Conservation (phyloP, 2,329 filamentous ascomycete genomes). For the Xylariaceae sp. region DNA sequence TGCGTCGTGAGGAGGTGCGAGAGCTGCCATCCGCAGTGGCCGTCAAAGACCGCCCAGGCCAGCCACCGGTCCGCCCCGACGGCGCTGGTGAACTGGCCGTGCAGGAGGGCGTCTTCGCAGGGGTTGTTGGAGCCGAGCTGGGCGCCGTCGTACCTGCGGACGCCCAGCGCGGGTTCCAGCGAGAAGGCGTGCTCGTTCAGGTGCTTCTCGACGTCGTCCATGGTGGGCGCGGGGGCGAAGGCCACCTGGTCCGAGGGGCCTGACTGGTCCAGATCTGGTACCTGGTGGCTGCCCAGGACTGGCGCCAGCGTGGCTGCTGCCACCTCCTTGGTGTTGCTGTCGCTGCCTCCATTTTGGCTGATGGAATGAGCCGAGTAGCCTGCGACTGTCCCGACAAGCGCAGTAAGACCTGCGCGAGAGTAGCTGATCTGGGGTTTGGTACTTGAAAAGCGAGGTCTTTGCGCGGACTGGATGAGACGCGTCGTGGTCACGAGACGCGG, state of each 20-base stretch:
- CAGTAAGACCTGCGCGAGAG: constrained; percentile 8
- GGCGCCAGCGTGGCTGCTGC: constrained; percentile 1
- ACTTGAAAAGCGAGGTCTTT: constrained; percentile 17
- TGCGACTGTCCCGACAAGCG: constrained; percentile 15
- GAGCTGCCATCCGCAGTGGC: constrained; percentile 32
- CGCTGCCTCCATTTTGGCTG: constrained; percentile 5
- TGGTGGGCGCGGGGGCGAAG: constrained; percentile 18
- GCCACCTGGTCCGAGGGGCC: constrained; percentile 20
- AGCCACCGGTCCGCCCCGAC: constrained; percentile 22
- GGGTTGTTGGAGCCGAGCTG: constrained; percentile 29
- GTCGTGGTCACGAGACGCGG: constrained; percentile 15
- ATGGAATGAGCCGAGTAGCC: constrained; percentile 11
- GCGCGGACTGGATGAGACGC: constrained; percentile 6
- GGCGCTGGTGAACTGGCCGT: constrained; percentile 27
- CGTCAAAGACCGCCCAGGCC: constrained; percentile 32
- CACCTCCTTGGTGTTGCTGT: constrained; percentile 1
- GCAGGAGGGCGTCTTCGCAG: constrained; percentile 30
- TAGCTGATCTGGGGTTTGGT: constrained; percentile 10
- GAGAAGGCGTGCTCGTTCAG: constrained; percentile 25
- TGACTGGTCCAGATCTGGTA: constrained; percentile 22
- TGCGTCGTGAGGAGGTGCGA: constrained; percentile 27
- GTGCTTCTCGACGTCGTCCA: constrained; percentile 22
- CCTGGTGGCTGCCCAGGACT: neutral
- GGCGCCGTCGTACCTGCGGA: constrained; percentile 27
- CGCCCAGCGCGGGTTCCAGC: neutral